These are phyloP conservation scores for Pluteus cervinus DNA, from an alignment of 768 basidiomycete genomes.

Conservation along the genomic window DNA sequence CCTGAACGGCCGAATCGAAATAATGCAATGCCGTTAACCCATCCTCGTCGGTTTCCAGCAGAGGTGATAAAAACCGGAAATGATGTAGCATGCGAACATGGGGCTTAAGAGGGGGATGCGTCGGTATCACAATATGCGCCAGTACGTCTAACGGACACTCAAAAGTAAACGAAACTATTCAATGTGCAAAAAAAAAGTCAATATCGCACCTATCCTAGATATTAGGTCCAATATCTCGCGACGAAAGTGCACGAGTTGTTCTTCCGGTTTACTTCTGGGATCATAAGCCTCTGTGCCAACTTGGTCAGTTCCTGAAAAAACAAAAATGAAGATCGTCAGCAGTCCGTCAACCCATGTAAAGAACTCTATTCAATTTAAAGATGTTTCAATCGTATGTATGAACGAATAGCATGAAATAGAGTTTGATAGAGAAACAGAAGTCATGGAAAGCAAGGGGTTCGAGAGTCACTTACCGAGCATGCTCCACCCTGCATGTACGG, in stretches of 20 bases:
- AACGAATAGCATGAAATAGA: no score
- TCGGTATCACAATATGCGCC: constrained; percentile 68
- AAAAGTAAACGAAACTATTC: not conserved
- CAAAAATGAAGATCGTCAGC: no score
- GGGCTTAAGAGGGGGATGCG: constrained; percentile 62
- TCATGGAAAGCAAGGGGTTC: constrained; percentile 1
- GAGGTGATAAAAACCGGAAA: constrained; percentile 68
- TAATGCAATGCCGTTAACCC: constrained; percentile 67
- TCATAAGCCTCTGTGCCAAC: no score
- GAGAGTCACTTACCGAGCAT: constrained; percentile 43
- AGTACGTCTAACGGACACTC: constrained; percentile 43
- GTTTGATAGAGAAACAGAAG: constrained; percentile 6
- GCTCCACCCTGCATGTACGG: constrained; percentile 71
- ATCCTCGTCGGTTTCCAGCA: constrained; percentile 52
- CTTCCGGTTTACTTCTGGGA: no score
- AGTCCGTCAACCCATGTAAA: no score
- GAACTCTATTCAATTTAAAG: no score
- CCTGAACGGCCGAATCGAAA: constrained; percentile 72
- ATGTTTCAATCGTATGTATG: no score
- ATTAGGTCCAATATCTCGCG: no score
- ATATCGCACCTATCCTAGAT: no score
- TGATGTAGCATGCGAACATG: constrained; percentile 76
- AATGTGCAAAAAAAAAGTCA: constrained; percentile 2
- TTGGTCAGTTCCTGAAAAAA: not conserved
- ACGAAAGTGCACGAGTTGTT: no score